Evolutionary conservation across 2,329 filamentous ascomycete genomes (phyloP), one percentile per base, ranked within the genome.

Genomic region (Fusarium sp.): DNA sequence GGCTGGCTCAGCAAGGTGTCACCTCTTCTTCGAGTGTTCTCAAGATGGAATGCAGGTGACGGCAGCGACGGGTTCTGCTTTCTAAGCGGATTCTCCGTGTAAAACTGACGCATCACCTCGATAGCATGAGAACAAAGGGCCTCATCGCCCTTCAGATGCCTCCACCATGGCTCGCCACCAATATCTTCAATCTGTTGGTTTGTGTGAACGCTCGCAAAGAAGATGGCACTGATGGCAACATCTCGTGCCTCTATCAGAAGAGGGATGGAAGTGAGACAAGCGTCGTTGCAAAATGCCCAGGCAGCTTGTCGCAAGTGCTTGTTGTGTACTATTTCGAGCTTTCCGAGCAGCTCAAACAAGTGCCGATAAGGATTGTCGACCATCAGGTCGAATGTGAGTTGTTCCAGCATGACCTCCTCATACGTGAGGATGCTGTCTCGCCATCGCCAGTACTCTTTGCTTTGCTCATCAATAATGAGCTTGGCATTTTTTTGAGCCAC

Each of bases 371-470:
- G 95, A 65, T 94, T 93, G 72, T 97, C 92, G 29, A 98, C 86
- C 80, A 94, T 93, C 47, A 99, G 85, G 78, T 99, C 96, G 79
- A 99, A 99, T 65, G 94, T 98, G 20, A 99, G 85, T 47, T 90
- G 90, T 79, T 98, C 96, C 18, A 99, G 87, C 83, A 99, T 92
- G 45, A 95, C 84, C 78, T 98, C 96, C 81, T 99, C 96, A 77
- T 97, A 94, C 71, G 92, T 91, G 16, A 98, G 84, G 61, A 99
- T 97, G 62, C 92, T 96, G 78, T 99, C 96, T 66, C 94, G 89
- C 96, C 96, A 99, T 76, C 92, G 90, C 96, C 96, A 99, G 79
- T 96, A 99, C 78, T 99, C 96, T 77, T 98, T 98, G 73, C 92
- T 97, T 80, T 98, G 94, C 81, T 98, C 96, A 78, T 99, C 96